Evolutionary conservation across 2,329 filamentous ascomycete species (phyloP), one percentile per base, ranked within the genome.

Genomic region (Amesomyces nigricolor): DNA sequence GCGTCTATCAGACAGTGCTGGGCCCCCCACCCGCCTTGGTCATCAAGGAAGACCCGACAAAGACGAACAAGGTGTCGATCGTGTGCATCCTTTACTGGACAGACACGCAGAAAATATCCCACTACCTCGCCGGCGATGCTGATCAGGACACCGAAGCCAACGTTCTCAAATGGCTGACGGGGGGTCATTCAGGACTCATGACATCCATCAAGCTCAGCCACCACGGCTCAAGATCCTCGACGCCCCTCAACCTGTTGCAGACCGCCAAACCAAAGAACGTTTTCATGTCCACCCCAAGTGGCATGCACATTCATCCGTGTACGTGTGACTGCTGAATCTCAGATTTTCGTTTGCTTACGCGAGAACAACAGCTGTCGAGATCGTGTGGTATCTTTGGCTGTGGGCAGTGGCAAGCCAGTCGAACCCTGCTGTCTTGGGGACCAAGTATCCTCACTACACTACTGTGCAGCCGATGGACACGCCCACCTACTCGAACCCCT

Each of bases 61-160:
- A 14, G 8, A 56, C 47, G 2, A 56, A 56, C 54, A 5, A 29
- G 10, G n/a, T 43, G 1, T 56, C 54, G 10, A 48, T 56, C 3
- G 38, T 22, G 17, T 56, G 48, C 26, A 48, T 52, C 22, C 51
- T 56, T 29, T 17, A 26, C 16, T 56, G 54, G 54, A 16, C 47
- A 29, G 43, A 35, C 35, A 35, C 47, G 16, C 13, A 13, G 30
- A 17, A 16, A 10, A 38, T 56, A 8, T 56, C 54, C 2, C 54
- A 56, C 32, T 56, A 51, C 37, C 2, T 42, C 32, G 54, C 35
- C 10, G 54, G 54, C 14, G 54, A 56, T 29, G 54, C 44, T 16
- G 54, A 44, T 7, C 17, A 56, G 3, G 32, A 40, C 6, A 56
- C 43, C 14, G 54, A 56, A 17, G 10, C 16, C 2, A 11, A 11